Evolutionary conservation across 179 eudicot genomes (phyloP).

Genomic region (Gypsophila paniculata): DNA sequence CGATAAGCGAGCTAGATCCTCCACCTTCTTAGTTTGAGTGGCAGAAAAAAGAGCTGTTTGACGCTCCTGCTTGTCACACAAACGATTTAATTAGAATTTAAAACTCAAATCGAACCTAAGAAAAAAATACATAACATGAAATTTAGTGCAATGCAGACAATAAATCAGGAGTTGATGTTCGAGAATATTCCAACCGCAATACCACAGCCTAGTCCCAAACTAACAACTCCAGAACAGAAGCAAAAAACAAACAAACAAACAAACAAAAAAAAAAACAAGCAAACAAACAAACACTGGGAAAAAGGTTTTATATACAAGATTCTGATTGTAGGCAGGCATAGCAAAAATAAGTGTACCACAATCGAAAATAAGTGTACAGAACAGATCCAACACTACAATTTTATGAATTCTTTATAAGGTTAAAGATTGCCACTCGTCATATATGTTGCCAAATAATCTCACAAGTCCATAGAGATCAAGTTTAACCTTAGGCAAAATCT

Average conservation of each 20-base stretch:
- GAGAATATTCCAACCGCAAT: neutral
- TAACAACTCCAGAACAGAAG: neutral
- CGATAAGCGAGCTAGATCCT: constrained; percentile 86
- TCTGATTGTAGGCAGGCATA: neutral
- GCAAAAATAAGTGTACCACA: neutral
- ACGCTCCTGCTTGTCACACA: constrained; percentile 46
- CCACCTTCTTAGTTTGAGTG: constrained; percentile 91
- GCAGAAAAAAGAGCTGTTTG: constrained; percentile 97
- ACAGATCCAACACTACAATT: too few relatives aligned
- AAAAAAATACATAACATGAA: neutral
- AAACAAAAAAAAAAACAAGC: too few relatives aligned
- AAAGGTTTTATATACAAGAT: too few relatives aligned
- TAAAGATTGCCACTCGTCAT: too few relatives aligned
- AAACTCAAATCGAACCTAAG: neutral
- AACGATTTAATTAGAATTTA: neutral
- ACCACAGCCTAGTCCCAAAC: neutral
- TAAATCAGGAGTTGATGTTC: neutral
- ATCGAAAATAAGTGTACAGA: too few relatives aligned
- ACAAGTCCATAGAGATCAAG: neutral
- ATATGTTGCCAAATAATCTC: neutral
- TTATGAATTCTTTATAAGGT: too few relatives aligned
- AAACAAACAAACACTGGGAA: too few relatives aligned
- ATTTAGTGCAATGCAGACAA: neutral
- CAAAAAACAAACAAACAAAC: too few relatives aligned
- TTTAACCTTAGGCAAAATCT: constrained; percentile 71